A percentile compares a stretch with the other conserved stretches of the same genome.
Conservation (phyloP, 2,329 filamentous ascomycete species). For the Cadophora malorum region DNA sequence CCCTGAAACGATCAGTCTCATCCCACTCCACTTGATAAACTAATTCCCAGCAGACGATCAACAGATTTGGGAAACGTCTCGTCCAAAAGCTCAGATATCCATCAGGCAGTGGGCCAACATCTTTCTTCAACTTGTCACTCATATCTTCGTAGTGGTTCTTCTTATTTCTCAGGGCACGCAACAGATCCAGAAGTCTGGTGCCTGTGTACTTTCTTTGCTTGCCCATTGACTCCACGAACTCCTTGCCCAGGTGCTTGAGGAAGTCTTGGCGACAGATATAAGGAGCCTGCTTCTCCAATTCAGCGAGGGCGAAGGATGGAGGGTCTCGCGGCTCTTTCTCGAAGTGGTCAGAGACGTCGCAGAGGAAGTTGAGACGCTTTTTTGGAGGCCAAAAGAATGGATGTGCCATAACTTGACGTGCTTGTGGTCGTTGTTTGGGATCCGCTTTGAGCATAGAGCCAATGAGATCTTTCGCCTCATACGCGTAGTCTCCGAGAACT, state of each 20-base stretch:
- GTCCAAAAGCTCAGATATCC: constrained; percentile 75
- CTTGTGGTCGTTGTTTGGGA: constrained; percentile 68
- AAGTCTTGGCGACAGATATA: constrained; percentile 75
- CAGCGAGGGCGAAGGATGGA: constrained; percentile 69
- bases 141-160: constrained; percentile 98
- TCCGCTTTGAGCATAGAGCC: constrained; percentile 72
- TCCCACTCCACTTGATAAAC: constrained; percentile 62
- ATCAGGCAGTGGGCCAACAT: constrained; percentile 67
- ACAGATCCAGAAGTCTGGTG: constrained; percentile 79
- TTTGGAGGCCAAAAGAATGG: constrained; percentile 97
- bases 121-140: constrained; percentile 75
- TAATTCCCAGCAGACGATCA: constrained; percentile 71
- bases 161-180: constrained; percentile 92
- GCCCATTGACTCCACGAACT: constrained; percentile 87
- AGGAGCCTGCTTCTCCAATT: constrained; percentile 61
- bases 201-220: constrained; percentile 97
- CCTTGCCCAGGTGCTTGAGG: constrained; percentile 73
- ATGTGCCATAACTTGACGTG: constrained; percentile 83
- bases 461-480: constrained; percentile 88
- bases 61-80: constrained; percentile 66
- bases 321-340: constrained; percentile 90
- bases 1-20: constrained; percentile 64
- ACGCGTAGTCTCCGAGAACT: constrained; percentile 80
- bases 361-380: constrained; percentile 90
- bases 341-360: constrained; percentile 94